Evolutionary conservation across 1,284 basidiomycete species (phyloP), one percentile per base, ranked within the genome.

Genomic region (Leccinum laetum): DNA sequence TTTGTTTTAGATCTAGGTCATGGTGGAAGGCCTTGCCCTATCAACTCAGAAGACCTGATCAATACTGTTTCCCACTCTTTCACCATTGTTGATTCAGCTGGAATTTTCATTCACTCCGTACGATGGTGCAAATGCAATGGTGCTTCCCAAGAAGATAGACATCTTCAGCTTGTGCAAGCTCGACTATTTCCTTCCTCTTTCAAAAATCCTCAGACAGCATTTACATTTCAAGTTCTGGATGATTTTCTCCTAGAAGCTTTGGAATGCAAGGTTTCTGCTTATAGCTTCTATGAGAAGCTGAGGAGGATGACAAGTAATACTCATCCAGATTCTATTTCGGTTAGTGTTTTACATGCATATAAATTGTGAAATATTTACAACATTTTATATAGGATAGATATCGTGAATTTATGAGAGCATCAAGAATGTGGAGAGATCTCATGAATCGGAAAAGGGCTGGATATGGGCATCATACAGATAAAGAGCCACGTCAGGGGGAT

Each of bases 181-280:
- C 16, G 61, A 21, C 61, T 75, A 1, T 75, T 76, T 61, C 74
- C 75, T 4, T 69, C 70, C 3, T 73, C 71, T 1, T 63, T 69
- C 5, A 55, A 52, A 2, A 60, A 60, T 2, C 73, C 73, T 6
- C 58, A 70, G 49, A 75, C 76, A 0, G 73, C 61, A 1, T 78
- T 79, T 57, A 77, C 73, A 3, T 79, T 75, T 46, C 11, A 59
- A 0, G 61, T 76, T 0, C 65, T 78, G 14, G 62, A 73, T 11
- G 41, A 73, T 14, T 76, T 77, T 37, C 69, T 74, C 10, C 56
- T 67, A n/a, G 72, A 73, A 11, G 61, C 60, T 8, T 63, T 72
- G 2, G 63, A 71, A 14, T 73, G 72, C 35, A 77, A 78, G 60
- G 75, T 70, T 26, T 72, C 74, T 24, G 69, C 72, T 3, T 70